Evolutionary conservation across 768 basidiomycete genomes (phyloP), one percentile per base, ranked within the genome.

Genomic region (Hebeloma cylindrosporum): DNA sequence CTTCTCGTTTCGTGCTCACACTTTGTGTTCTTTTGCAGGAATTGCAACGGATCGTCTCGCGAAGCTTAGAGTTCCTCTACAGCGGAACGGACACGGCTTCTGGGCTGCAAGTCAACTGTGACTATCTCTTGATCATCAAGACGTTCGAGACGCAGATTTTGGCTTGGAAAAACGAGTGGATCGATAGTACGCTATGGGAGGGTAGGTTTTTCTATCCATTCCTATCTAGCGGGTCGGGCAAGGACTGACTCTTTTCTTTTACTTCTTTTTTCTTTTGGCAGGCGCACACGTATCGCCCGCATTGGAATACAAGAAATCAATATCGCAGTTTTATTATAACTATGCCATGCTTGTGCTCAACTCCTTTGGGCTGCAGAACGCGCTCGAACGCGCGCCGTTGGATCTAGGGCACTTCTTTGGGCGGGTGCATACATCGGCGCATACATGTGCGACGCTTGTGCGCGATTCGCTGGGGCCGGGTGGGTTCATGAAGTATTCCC

Each of bases 301-400:
- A 21, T 44, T 51, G 1, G 63, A 75, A 43, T 83, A 83, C 67
- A 72, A 74, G 45, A 60, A 60, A 31, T 64, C 75, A 38, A 78
- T 80, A 30, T 74, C 78, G 20, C 70, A 78, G 52, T 94, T 93
- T 60, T 92, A 91, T 62, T 87, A 79, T 67, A 79, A 90, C 60
- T 95, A 95, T 57, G 80, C 85, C 18, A 79, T 81, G 67, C 78
- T 99, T 40, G 89, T 96, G 27, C 70, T 97, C 46, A 93, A 96
- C 60, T 95, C 94, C 1, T 99, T 99, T 56, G 95, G 95, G 8
- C 75, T 99, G 31, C 94, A 99, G 64, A 89, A 95, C 59, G 92
- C 95, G n/a, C 68, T 97, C 44, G 94, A 95, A 65, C 77, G 79
- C 14, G 74, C 79, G 3, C 66, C 77, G 0, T 65, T 87, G 31